A percentile compares a stretch with the other conserved stretches of the same genome.
phyloP scores from a whole-genome alignment of 208 protist species.

The Crithidia expoeki region DNA sequence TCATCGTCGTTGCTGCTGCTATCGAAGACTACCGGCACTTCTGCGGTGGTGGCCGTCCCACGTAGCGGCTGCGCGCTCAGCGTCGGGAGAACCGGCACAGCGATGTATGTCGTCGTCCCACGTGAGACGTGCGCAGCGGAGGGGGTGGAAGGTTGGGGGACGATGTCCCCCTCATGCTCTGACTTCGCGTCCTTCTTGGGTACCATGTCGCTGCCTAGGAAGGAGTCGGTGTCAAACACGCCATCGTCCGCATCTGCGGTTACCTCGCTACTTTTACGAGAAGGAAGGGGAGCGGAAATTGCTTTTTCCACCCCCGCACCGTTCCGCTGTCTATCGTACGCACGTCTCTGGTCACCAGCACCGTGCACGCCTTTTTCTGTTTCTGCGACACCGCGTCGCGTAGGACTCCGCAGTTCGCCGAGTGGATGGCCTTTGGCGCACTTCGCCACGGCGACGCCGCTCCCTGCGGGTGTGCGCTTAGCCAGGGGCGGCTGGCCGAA shows the following conservation, averaged over 20 bases:
- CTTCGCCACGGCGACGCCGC: constrained; percentile 1
- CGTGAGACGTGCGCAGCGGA: too few relatives aligned
- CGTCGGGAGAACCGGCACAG: neutral
- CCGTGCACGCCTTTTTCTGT: neutral
- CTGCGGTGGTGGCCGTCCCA: too few relatives aligned
- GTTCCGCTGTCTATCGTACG: neutral
- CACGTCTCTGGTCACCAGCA: neutral
- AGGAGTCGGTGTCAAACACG: constrained; percentile 24
- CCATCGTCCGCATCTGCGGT: neutral
- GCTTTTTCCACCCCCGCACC: neutral
- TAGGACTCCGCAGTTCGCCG: constrained; percentile 5
- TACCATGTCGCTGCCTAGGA: constrained; percentile 7
- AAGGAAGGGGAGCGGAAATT: neutral
- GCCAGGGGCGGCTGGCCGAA: constrained; percentile 4
- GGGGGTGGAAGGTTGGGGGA: neutral
- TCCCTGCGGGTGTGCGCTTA: neutral
- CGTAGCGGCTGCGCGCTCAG: neutral
- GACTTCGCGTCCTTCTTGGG: constrained; percentile 11
- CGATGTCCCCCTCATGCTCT: neutral
- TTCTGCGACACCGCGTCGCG: neutral
- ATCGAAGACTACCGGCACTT: neutral
- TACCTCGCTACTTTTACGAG: neutral
- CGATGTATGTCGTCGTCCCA: neutral
- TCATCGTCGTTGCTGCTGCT: neutral
- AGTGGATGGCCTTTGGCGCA: neutral